Base-by-base conservation (phyloP, 2,329 filamentous ascomycete genomes). In the Penicillium frequentans region DNA sequence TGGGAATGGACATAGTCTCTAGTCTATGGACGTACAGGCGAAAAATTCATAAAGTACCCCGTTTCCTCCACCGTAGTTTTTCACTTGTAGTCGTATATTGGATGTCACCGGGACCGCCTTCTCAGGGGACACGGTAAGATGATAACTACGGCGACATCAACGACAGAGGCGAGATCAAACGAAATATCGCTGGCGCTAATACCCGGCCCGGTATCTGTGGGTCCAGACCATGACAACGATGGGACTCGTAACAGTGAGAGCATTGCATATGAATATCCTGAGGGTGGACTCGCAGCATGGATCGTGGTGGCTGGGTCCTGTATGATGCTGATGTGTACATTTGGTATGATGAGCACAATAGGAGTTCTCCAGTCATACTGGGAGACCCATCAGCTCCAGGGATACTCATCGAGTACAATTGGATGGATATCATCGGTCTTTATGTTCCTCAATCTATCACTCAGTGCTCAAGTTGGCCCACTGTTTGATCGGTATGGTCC, bases 351-450 rank as follows among this genome's bases (percentile, higher is more conserved):
- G 44, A 26, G 23, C 24, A 67, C 67, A 55, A 75, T 82, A 7
- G 80, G 80, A 16, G 75, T 78, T 1, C 64, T 82, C 1, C 80
- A 82, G 59, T 71, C 79, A 37, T 79, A 81, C 49, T 72, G 81
- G 26, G 72, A 73, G 27, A 68, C 66, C 2, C 70, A 82, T 53
- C 79, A 82, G 61, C 71, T 83, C 1, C 64, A 70, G 0, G 58
- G 63, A 8, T 80, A 79, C 57, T 73, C 72, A 3, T 67, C 75
- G 3, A 68, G 77, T 5, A 74, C 81, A 39, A 72, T 83, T 0
- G 80, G 79, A 21, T 82, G 80, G 80, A 82, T 82, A 53, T 74
- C 76, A 1, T 77, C 79, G 1, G 58, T 81, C 3, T 76, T 80
- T 39, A 73, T 77, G 3, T 81, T 80, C 43, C 62, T 82, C 1